A percentile compares a stretch with the other conserved stretches of the same genome.
Conservation (phyloP, 2,329 filamentous ascomycete genomes). For the Apiospora kogelbergensis region DNA sequence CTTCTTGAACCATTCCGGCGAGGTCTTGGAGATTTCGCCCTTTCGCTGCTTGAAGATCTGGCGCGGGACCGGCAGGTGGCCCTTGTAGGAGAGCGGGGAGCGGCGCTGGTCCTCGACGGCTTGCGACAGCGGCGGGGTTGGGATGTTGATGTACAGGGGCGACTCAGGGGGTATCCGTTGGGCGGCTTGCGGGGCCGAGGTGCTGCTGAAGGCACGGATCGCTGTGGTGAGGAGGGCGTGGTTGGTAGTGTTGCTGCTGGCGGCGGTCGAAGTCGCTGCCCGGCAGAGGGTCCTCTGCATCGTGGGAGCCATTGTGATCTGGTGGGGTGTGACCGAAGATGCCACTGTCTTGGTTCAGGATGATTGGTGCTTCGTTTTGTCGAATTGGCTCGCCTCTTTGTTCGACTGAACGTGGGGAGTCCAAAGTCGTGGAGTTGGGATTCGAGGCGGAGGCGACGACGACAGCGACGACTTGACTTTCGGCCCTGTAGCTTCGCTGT, state of each 20-base stretch:
- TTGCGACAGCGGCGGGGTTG: conserved; percentile 72
- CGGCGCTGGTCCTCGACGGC: conserved; percentile 36
- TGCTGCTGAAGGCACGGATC: conserved; percentile 45
- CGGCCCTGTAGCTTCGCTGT: neutral
- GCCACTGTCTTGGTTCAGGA: neutral
- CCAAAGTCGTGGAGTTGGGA: neutral
- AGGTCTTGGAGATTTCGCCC: conserved; percentile 57
- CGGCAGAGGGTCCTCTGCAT: neutral
- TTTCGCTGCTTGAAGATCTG: conserved; percentile 67
- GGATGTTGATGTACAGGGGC: conserved; percentile 82
- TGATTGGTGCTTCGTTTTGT: neutral
- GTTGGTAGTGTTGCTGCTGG: conserved; percentile 8
- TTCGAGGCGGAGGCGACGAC: neutral
- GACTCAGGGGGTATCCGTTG: conserved; percentile 74
- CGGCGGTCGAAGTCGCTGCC: too few species aligned
- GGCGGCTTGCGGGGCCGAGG: conserved; percentile 36
- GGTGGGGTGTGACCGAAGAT: neutral
- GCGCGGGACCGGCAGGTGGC: conserved; percentile 80
- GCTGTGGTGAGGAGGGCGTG: conserved; percentile 23
- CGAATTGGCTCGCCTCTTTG: neutral
- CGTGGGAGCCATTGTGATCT: neutral
- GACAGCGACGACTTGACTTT: neutral
- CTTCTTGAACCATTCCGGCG: conserved; percentile 57
- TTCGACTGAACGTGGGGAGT: neutral
- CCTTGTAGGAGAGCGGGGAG: conserved; percentile 56